These are phyloP conservation scores for Ganoderma lingzhi DNA, from an alignment of 1,284 basidiomycete species.

Conservation along the genomic window DNA sequence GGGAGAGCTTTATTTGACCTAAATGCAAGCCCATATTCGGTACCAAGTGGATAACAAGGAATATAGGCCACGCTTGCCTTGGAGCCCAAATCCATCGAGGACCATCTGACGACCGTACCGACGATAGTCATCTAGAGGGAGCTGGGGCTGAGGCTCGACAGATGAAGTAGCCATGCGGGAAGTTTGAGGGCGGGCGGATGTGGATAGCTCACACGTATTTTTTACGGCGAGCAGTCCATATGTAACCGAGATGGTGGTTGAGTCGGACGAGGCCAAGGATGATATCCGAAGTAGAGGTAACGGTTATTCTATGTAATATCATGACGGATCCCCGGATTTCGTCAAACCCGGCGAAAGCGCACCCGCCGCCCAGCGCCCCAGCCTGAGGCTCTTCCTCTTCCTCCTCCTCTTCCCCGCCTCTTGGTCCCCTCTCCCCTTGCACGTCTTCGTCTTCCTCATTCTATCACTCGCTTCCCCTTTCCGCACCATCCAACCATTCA, in stretches of 20 bases:
- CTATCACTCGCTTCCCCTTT: background rate
- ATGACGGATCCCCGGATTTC: too few relatives aligned
- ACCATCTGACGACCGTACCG: constrained; percentile 99
- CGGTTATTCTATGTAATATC: too few relatives aligned
- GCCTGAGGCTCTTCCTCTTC: background rate
- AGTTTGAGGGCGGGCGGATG: background rate
- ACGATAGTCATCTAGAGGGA: constrained; percentile 77
- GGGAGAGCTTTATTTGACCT: constrained; percentile 88
- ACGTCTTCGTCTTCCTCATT: background rate
- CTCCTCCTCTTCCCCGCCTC: background rate
- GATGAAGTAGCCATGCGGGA: constrained; percentile 7
- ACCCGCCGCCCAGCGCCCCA: too few relatives aligned
- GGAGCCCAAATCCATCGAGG: constrained; percentile 87
- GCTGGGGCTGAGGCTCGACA: constrained; percentile 26
- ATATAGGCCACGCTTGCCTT: constrained; percentile 44
- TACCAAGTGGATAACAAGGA: background rate
- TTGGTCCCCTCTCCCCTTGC: background rate
- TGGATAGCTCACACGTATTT: background rate
- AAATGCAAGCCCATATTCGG: constrained; percentile 7
- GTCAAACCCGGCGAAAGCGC: background rate
- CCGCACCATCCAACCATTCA: background rate
- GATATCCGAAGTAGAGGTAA: background rate
- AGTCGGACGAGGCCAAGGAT: background rate
- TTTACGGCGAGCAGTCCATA: background rate
- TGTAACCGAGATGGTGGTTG: background rate